Conservation (phyloP, 1,284 basidiomycete species). For the Mycosarcoma maydis region DNA sequence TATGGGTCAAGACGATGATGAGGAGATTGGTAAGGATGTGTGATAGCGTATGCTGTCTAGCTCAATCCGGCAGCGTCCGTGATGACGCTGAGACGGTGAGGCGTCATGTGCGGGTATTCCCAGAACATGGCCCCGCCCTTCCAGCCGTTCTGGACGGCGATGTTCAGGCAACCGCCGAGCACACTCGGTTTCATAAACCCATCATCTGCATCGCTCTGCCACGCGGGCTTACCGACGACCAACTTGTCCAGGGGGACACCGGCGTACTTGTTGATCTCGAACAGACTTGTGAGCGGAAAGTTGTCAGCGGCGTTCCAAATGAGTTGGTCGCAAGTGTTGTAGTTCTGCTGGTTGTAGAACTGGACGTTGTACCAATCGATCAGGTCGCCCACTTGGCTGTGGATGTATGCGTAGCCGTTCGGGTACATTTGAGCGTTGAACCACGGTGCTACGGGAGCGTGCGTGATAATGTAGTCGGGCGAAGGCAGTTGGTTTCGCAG, state of each 20-base stretch:
- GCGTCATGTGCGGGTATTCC: constrained; percentile 53
- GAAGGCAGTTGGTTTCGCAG: constrained; percentile 69
- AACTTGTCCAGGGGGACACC: constrained; percentile 72
- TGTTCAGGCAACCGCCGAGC: constrained; percentile 72
- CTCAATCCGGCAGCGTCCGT: constrained; percentile 36
- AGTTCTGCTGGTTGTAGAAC: constrained; percentile 55
- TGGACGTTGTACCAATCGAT: constrained; percentile 71
- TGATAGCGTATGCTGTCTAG: no score
- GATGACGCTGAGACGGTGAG: constrained; percentile 35
- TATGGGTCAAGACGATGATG: no score
- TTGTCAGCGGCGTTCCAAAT: constrained; percentile 71
- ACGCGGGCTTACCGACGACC: constrained; percentile 75
- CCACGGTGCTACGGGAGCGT: constrained; percentile 62
- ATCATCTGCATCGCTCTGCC: constrained; percentile 71
- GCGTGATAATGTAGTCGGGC: constrained; percentile 63
- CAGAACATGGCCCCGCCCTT: constrained; percentile 69
- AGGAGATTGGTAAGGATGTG: no score
- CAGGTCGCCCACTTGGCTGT: constrained; percentile 39
- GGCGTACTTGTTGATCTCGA: constrained; percentile 73
- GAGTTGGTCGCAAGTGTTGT: constrained; percentile 67
- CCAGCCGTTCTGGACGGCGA: constrained; percentile 74
- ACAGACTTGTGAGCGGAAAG: constrained; percentile 72
- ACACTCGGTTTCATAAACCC: constrained; percentile 73
- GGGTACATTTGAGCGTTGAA: constrained; percentile 40
- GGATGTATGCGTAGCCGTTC: constrained; percentile 38